Evolutionary conservation across 768 basidiomycete species (phyloP), one percentile per base, ranked within the genome.

Genomic region (Royoungia palumana): DNA sequence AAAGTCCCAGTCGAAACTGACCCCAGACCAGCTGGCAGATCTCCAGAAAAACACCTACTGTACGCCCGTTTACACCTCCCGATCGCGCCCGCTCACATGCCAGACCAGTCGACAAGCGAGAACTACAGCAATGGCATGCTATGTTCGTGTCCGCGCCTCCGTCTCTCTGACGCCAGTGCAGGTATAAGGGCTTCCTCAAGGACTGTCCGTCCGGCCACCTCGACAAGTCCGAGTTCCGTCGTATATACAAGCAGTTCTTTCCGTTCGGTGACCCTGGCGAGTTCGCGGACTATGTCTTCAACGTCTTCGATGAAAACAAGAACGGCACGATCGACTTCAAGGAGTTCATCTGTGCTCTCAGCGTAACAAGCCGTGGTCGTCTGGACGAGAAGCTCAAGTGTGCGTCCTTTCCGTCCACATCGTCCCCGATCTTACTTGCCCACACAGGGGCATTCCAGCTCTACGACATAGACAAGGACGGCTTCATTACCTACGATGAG

Each of bases 221-320:
- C 62, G 89, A 97, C 80, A 96, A 92, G 77, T 75, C 82, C 47
- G 94, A 94, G 68, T 99, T 99, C 73, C 80, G 87, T 62, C 85
- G 87, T 69, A 99, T 99, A 77, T 99, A 98, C 80, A 93, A 94
- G 67, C 96, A 98, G 70, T 99, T 99, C 87, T 99, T 99, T 78
- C 96, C 96, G 21, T 99, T 99, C 63, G 96, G 96, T 54, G 95
- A 99, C 69, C 95, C 96, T 8, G 83, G 76, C 50, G 89, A 95
- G 67, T 99, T 99, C 64, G 94, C 96, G 34, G 90, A 97, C 70
- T 94, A 95, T 61, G 95, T 99, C 62, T 99, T 99, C 79, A 94
- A 96, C 63, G 94, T 97, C 50, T 94, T 94, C 66, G 92, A 95
- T 66, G 84, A 86, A 63, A 91, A 95, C 76, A 85, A 87, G 78